Evolutionary conservation across 495 filamentous ascomycete genomes (phyloP), one percentile per base, ranked within the genome.

Genomic region (Tirmania nivea): DNA sequence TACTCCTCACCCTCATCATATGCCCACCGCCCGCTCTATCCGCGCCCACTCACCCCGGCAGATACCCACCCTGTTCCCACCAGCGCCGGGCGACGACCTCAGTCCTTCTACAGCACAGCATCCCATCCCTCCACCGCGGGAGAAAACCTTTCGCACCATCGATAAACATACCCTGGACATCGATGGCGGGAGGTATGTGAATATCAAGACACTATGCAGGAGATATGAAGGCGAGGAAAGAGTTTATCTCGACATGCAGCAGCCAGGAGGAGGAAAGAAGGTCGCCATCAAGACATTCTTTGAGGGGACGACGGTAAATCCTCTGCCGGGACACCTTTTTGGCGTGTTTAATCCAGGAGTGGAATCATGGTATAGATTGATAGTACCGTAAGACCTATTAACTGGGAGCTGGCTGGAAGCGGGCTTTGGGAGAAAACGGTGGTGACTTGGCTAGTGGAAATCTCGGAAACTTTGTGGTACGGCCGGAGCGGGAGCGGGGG

Each of bases 381-480:
- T 31, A 31, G 3, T n/a, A n/a, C n/a, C n/a, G n/a, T 31, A 31
- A 31, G 25, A 31, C 25, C 25, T 31, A 31, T 31, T 31, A 31
- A 31, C 2, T 31, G 25, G 25, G 7, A 9, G 34, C 16, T 12
- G 16, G 48, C 25, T 45, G 39, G 17, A 19, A 19, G 39, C 39
- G 39, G 39, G 39, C 17, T 14, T 0, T 14, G 39, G 39, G 39
- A 8, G 8, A 45, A 3, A 45, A 7, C 7, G 7, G 25, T 31
- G 25, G 31, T 21, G 25, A n/a, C 48, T 21, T 56, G 50, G 56
- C 54, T 49, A 1, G 25, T 35, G 2, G 56, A 58, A 37, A 58
- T 56, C 9, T 54, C 56, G 10, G 37, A 14, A 14, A 56, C 56
- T 21, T 49, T 58, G 35, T 55, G 47, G n/a, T 56, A 53, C 36